Conservation (phyloP, 2,329 filamentous ascomycete species). For the Fusarium continuum region DNA sequence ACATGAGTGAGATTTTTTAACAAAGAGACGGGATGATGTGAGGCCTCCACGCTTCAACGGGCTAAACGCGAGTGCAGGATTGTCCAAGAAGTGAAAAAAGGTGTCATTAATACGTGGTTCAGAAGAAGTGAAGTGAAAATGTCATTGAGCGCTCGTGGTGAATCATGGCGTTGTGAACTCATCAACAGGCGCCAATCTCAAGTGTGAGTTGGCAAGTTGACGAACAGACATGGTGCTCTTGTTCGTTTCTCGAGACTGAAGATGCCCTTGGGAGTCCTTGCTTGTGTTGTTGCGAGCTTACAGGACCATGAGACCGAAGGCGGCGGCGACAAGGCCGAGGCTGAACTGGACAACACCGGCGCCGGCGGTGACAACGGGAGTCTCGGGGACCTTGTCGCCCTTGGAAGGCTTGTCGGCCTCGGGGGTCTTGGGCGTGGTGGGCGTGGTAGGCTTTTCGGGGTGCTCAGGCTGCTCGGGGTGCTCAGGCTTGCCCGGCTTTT, state of each 20-base stretch:
- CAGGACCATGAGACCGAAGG: constrained; percentile 44
- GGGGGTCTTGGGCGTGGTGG: background rate
- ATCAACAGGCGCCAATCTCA: background rate
- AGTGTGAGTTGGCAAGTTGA: background rate
- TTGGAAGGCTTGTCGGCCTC: constrained; percentile 1
- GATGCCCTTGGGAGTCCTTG: background rate
- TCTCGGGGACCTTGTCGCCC: constrained; percentile 21
- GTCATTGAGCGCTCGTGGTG: constrained; percentile 26
- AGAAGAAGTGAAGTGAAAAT: constrained; percentile 25
- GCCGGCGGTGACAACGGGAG: constrained; percentile 43
- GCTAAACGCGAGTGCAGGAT: constrained; percentile 27
- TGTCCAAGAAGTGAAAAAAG: constrained; percentile 14
- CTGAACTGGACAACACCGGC: constrained; percentile 46
- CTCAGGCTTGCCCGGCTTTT: background rate
- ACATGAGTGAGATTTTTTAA: background rate
- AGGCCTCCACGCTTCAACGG: constrained; percentile 1
- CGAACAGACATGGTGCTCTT: constrained; percentile 5
- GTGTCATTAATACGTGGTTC: constrained; percentile 35
- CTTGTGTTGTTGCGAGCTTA: constrained; percentile 31
- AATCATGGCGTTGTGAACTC: constrained; percentile 11
- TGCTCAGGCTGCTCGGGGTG: background rate
- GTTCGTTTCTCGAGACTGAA: background rate
- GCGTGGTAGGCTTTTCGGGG: background rate
- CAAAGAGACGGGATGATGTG: background rate
- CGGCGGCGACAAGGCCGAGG: constrained; percentile 37